Conservation (phyloP, 805 yeast genomes). For the Groenewaldozyma salmanticensis region DNA sequence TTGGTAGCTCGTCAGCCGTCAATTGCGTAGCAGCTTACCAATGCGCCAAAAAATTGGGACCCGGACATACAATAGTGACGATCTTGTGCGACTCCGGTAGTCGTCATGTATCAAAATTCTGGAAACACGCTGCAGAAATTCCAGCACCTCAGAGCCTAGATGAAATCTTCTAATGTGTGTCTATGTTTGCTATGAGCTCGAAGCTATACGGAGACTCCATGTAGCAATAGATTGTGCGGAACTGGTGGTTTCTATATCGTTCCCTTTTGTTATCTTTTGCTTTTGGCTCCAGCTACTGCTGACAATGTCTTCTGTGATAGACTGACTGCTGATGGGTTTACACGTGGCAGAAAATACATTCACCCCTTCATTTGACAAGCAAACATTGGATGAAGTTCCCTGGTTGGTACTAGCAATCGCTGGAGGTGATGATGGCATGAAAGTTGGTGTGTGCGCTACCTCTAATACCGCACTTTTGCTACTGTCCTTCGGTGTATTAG, state of each 20-base stretch:
- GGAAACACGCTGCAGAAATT: constrained; percentile 40
- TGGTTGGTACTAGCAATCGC: too few relatives aligned
- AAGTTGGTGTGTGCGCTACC: too few relatives aligned
- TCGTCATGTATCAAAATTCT: constrained; percentile 84
- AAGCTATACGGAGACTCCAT: not conserved
- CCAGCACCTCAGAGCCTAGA: constrained; percentile 1
- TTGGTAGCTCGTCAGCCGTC: constrained; percentile 90
- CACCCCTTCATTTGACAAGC: too few relatives aligned
- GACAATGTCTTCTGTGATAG: not conserved
- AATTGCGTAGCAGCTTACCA: constrained; percentile 84
- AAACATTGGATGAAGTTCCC: too few relatives aligned
- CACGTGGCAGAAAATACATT: too few relatives aligned
- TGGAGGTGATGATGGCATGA: too few relatives aligned
- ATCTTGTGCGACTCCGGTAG: constrained; percentile 90
- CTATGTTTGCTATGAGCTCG: not conserved
- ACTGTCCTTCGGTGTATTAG: too few relatives aligned
- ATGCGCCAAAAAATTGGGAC: constrained; percentile 40
- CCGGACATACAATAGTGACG: constrained; percentile 67
- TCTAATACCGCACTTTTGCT: too few relatives aligned
- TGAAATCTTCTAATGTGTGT: not conserved
- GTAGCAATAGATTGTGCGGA: not conserved
- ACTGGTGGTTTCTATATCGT: not conserved
- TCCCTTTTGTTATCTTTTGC: not conserved
- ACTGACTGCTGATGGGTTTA: not conserved
- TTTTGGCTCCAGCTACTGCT: not conserved